These are phyloP conservation scores for Thalassiosira mediterranea DNA, from an alignment of 352 stramenopile species.

Conservation along the genomic window DNA sequence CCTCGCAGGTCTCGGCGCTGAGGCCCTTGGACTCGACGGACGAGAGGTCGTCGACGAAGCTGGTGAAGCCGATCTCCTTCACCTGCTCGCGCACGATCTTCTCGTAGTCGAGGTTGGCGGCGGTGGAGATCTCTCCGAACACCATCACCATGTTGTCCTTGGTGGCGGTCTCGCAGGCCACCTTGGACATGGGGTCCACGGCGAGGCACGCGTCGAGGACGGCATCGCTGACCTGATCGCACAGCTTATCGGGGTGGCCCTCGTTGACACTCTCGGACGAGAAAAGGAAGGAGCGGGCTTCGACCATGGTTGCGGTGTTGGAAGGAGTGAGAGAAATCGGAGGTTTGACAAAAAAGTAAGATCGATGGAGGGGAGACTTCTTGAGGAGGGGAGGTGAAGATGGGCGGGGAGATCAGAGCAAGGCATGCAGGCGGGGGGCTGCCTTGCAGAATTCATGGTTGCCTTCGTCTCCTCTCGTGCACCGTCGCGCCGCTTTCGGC, in stretches of 20 bases:
- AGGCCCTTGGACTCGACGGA: conserved; percentile 96
- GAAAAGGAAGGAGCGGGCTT: conserved; percentile 94
- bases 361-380: too few species aligned
- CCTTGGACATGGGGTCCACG: conserved; percentile 97
- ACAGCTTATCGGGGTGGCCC: conserved; percentile 96
- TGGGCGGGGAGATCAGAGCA: too few species aligned
- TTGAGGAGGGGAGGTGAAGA: too few species aligned
- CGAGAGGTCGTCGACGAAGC: conserved; percentile 87
- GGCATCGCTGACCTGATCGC: conserved; percentile 98
- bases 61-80: conserved; percentile 96
- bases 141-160: conserved; percentile 95
- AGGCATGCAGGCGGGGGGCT: too few species aligned
- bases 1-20: conserved; percentile 99
- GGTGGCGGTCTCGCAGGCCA: conserved; percentile 96
- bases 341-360: too few species aligned
- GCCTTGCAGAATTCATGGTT: too few species aligned
- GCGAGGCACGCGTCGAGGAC: conserved; percentile 97
- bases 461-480: too few species aligned
- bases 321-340: too few species aligned
- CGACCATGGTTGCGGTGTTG: too few species aligned
- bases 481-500: too few species aligned
- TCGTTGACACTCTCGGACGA: conserved; percentile 99
- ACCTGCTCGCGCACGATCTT: conserved; percentile 93
- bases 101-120: conserved; percentile 96
- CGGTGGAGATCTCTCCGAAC: conserved; percentile 98